Evolutionary conservation across 805 yeast species (phyloP).

Genomic region (Suhomyces emberorum): DNA sequence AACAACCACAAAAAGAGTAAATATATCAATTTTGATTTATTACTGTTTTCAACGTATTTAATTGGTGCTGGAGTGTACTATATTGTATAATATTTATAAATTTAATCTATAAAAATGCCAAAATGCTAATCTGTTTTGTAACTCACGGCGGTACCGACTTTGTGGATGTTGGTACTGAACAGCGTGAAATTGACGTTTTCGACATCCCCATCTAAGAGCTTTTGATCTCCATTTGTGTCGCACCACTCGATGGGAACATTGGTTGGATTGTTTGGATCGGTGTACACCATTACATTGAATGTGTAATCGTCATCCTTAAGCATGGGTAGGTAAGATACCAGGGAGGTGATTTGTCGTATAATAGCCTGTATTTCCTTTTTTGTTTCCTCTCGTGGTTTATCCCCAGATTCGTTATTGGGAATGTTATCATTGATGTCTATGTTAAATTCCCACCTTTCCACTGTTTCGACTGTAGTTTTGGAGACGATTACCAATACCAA

Average conservation of each 20-base stretch:
- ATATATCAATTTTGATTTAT: no score
- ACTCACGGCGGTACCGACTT: constrained; percentile 69
- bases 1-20: no score
- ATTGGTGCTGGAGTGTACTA: neutral
- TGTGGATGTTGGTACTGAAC: constrained; percentile 65
- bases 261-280: constrained; percentile 50
- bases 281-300: constrained; percentile 80
- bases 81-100: neutral
- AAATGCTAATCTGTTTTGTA: constrained; percentile 41
- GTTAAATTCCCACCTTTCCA: constrained; percentile 86
- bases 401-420: constrained; percentile 11
- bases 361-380: constrained; percentile 81
- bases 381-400: constrained; percentile 44
- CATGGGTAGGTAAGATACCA: constrained; percentile 80
- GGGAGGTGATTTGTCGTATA: constrained; percentile 83
- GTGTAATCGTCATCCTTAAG: constrained; percentile 60
- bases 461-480: constrained; percentile 60
- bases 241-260: constrained; percentile 83
- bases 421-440: constrained; percentile 38
- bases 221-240: constrained; percentile 59
- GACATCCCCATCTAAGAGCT: constrained; percentile 46
- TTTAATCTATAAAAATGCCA: no score
- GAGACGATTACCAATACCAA: constrained; percentile 72
- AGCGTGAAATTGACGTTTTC: constrained; percentile 70
- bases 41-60: no score